These are phyloP conservation scores for Neopestalotiopsis rosae DNA, from an alignment of 2,329 filamentous ascomycete species.

Conservation along the genomic window DNA sequence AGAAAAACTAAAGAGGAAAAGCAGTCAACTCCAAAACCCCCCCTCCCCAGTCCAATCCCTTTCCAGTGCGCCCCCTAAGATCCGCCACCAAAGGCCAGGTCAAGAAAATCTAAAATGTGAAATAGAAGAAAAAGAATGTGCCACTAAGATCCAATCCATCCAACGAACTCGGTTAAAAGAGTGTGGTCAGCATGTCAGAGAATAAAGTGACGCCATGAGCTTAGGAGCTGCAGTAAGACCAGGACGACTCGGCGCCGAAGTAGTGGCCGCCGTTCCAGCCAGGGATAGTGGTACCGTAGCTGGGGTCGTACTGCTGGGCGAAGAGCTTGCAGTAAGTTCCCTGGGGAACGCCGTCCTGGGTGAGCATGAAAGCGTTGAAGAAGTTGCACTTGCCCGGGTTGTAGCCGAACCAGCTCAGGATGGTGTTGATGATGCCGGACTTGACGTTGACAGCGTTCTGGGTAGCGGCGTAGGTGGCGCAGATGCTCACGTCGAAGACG, in stretches of 20 bases:
- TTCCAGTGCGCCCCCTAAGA: neutral
- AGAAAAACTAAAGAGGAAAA: neutral
- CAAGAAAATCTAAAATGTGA: neutral
- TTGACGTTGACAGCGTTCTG: conserved; percentile 20
- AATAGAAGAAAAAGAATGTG: neutral
- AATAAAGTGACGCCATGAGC: neutral
- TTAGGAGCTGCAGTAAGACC: conserved; percentile 15
- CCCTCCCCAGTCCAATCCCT: neutral
- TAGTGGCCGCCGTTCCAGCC: conserved; percentile 8
- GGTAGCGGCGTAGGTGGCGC: conserved; percentile 19
- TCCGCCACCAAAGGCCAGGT: neutral
- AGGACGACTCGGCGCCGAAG: conserved; percentile 15
- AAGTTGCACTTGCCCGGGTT: conserved; percentile 21
- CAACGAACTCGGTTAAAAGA: neutral
- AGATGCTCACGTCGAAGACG: conserved; percentile 19
- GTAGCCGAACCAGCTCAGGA: conserved; percentile 18
- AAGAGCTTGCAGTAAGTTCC: conserved; percentile 23
- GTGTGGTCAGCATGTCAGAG: neutral
- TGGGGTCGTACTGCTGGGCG: conserved; percentile 19
- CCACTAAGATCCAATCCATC: neutral
- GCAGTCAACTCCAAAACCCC: neutral
- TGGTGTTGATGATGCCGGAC: neutral
- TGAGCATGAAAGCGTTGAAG: conserved; percentile 23
- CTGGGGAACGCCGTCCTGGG: conserved; percentile 18
- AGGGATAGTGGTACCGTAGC: conserved; percentile 10